These are phyloP conservation scores for Pythium aquatile DNA, from an alignment of 352 stramenopile genomes.

Conservation along the genomic window DNA sequence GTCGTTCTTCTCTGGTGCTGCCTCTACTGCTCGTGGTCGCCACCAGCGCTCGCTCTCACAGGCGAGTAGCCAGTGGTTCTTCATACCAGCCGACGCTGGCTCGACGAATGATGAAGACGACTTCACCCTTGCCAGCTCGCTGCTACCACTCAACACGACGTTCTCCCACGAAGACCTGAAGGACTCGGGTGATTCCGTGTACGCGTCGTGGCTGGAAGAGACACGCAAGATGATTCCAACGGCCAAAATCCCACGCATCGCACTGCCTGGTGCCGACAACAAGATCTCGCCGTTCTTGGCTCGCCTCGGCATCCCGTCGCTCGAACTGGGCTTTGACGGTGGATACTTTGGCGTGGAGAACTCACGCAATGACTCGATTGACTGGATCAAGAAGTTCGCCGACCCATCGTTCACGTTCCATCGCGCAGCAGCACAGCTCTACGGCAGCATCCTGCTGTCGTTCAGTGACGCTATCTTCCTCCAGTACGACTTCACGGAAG, in stretches of 20 bases:
- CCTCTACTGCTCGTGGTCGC: not conserved
- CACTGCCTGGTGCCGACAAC: constrained; percentile 45
- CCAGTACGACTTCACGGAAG: constrained; percentile 83
- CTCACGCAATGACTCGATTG: constrained; percentile 56
- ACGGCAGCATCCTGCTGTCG: constrained; percentile 71
- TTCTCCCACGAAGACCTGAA: constrained; percentile 64
- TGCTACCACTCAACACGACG: constrained; percentile 66
- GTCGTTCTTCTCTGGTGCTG: constrained; percentile 41
- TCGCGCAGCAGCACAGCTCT: constrained; percentile 70
- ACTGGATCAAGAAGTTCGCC: constrained; percentile 78
- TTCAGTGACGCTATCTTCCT: constrained; percentile 82
- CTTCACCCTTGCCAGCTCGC: constrained; percentile 35
- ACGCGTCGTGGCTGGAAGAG: constrained; percentile 63
- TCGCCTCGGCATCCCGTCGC: constrained; percentile 65
- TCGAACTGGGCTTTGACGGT: constrained; percentile 73
- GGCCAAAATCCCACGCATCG: constrained; percentile 52
- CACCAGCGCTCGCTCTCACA: not conserved
- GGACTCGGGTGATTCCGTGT: constrained; percentile 61
- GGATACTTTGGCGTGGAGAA: constrained; percentile 63
- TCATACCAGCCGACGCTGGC: not conserved
- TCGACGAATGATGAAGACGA: constrained; percentile 2
- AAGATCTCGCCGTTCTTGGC: constrained; percentile 72
- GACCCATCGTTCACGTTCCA: constrained; percentile 76
- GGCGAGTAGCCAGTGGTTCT: not conserved
- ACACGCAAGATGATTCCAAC: constrained; percentile 37